phyloP scores from a whole-genome alignment of 2,329 filamentous ascomycete genomes.

The Sphaerostilbella broomeana region DNA sequence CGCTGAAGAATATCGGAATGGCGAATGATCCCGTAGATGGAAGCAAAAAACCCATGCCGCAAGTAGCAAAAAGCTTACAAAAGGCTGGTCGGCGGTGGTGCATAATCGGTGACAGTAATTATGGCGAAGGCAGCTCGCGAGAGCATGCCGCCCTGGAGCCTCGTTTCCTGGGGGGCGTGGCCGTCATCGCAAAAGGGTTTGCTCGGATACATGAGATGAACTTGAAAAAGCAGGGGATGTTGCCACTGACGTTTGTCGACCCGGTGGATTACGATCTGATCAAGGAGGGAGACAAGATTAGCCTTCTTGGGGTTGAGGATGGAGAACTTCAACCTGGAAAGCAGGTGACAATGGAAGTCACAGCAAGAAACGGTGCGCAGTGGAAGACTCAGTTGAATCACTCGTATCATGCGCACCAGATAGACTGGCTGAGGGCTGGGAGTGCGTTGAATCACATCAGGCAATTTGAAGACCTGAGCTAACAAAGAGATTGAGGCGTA shows the following conservation, averaged over 20 bases:
- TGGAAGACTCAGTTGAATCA: no score
- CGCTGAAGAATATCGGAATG: constrained; percentile 84
- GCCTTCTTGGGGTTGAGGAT: no score
- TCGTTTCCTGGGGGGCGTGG: constrained; percentile 91
- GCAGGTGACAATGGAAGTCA: no score
- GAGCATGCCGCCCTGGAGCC: constrained; percentile 98
- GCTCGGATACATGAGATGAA: constrained; percentile 99
- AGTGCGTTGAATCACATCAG: no score
- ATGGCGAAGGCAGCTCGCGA: constrained; percentile 94
- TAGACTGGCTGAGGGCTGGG: no score
- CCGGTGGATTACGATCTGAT: constrained; percentile 98
- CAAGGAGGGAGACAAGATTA: constrained; percentile 76
- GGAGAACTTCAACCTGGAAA: no score
- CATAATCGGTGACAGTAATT: constrained; percentile 99
- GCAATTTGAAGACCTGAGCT: no score
- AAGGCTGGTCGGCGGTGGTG: constrained; percentile 93
- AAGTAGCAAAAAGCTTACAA: constrained; percentile 97
- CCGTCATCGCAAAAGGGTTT: constrained; percentile 92
- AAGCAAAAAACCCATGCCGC: constrained; percentile 81
- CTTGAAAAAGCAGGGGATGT: constrained; percentile 99
- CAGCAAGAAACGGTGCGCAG: no score
- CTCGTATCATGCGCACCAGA: no score
- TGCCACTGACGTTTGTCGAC: constrained; percentile 90
- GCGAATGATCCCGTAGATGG: no score
- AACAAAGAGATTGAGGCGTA: no score